Conservation (phyloP, 768 basidiomycete species). For the Sutorius australiensis region DNA sequence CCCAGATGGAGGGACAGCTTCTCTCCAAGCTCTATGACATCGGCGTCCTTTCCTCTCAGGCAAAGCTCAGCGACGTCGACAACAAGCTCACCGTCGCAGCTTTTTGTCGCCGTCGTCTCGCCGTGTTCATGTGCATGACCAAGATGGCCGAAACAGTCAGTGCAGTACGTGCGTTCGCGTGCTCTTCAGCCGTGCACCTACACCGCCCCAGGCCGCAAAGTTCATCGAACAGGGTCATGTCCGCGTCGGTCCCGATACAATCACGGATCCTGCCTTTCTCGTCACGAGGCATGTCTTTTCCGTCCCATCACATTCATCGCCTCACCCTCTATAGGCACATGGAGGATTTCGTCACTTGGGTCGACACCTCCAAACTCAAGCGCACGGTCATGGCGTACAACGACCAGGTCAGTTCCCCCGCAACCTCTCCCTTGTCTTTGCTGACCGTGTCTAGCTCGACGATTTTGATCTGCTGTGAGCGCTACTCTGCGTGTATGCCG, state of each 20-base stretch:
- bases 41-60: constrained; percentile 81
- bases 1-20: constrained; percentile 79
- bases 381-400: constrained; percentile 95
- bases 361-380: constrained; percentile 96
- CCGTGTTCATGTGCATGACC: constrained; percentile 86
- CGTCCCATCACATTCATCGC: background rate
- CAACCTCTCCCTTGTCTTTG: background rate
- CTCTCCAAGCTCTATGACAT: constrained; percentile 97
- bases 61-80: constrained; percentile 92
- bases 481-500: background rate
- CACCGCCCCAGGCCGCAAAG: constrained; percentile 72
- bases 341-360: constrained; percentile 99
- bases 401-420: constrained; percentile 66
- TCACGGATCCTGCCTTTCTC: constrained; percentile 94
- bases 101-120: constrained; percentile 86
- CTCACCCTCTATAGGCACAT: constrained; percentile 59
- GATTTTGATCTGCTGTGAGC: constrained; percentile 83
- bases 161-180: constrained; percentile 55
- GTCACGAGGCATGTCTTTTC: constrained; percentile 66
- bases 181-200: constrained; percentile 3
- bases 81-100: constrained; percentile 93
- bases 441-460: constrained; percentile 62
- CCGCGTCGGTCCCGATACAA: constrained; percentile 91
- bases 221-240: constrained; percentile 99
- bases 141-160: constrained; percentile 97